Percentiles rank a stretch among this genome's conserved stretches.
Evolutionary conservation across 495 filamentous ascomycete genomes (phyloP).

Genomic region (Hypoxylon fuscum): DNA sequence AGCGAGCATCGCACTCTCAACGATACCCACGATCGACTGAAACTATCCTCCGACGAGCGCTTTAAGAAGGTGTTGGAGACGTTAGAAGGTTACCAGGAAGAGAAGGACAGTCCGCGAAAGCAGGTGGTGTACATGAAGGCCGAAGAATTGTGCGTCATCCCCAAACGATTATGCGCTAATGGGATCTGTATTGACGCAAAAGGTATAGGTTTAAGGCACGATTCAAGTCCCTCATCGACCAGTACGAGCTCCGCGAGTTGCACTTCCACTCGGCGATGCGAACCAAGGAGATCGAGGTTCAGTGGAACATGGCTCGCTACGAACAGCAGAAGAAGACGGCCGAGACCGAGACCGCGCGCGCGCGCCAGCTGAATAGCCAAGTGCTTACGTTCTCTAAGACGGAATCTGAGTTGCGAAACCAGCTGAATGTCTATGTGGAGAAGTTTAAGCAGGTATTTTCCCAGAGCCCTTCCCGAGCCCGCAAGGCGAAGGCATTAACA

Average conservation of each 20-base stretch:
- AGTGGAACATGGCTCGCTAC: constrained; percentile 83
- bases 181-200: constrained; percentile 37
- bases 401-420: constrained; percentile 89
- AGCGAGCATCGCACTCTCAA: constrained; percentile 89
- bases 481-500: constrained; percentile 45
- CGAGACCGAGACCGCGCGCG: constrained; percentile 79
- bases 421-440: constrained; percentile 98
- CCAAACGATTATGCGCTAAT: background rate
- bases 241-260: constrained; percentile 92
- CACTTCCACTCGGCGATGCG: constrained; percentile 90
- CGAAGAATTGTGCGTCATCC: constrained; percentile 78
- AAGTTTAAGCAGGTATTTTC: constrained; percentile 97
- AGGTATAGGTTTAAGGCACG: constrained; percentile 78
- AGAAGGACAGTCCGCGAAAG: constrained; percentile 78
- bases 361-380: constrained; percentile 84
- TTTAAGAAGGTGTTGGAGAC: constrained; percentile 69
- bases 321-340: constrained; percentile 89
- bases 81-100: constrained; percentile 82
- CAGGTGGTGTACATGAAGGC: constrained; percentile 80
- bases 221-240: constrained; percentile 92
- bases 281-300: constrained; percentile 95
- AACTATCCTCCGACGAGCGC: constrained; percentile 79
- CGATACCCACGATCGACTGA: constrained; percentile 81
- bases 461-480: constrained; percentile 40
- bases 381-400: constrained; percentile 97